Conservation (phyloP, 495 filamentous ascomycete genomes). For the Penicillium subrubescens region DNA sequence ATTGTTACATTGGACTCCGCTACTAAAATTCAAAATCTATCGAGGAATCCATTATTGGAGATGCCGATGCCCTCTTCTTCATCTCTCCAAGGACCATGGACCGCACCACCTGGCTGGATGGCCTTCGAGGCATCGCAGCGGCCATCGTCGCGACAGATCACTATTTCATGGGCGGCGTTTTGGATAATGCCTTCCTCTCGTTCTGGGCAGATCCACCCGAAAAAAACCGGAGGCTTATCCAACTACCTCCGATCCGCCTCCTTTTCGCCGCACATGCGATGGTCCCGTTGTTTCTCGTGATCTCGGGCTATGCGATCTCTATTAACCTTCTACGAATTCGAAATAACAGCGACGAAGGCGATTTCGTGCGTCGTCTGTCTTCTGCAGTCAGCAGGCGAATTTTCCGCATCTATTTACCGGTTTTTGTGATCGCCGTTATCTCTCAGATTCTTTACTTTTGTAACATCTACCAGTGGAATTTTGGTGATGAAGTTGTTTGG, state of each 20-base stretch:
- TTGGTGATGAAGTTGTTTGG: constrained; percentile 11
- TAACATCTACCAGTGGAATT: constrained; percentile 22
- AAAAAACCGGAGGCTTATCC: constrained; percentile 21
- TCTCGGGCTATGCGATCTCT: constrained; percentile 31
- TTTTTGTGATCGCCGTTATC: constrained; percentile 16
- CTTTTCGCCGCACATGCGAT: constrained; percentile 25
- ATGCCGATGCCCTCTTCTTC: neutral
- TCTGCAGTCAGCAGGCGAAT: constrained; percentile 27
- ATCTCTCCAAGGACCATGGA: constrained; percentile 16
- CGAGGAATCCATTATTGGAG: neutral
- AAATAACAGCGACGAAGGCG: neutral
- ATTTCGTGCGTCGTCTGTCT: constrained; percentile 22
- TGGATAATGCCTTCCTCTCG: constrained; percentile 18
- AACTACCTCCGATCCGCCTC: constrained; percentile 28
- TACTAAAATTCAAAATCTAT: neutral
- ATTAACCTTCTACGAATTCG: constrained; percentile 21
- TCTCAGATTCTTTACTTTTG: constrained; percentile 25
- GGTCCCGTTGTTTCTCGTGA: constrained; percentile 32
- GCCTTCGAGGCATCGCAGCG: constrained; percentile 31
- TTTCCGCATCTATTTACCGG: constrained; percentile 29
- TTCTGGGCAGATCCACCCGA: constrained; percentile 29
- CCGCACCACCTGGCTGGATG: constrained; percentile 31
- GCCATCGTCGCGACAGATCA: constrained; percentile 23
- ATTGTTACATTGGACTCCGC: neutral
- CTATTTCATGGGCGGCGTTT: constrained; percentile 20